Percentiles rank a stretch among this genome's conserved stretches.
Evolutionary conservation across 2,329 filamentous ascomycete species (phyloP).

Genomic region (Sclerotinia minor): DNA sequence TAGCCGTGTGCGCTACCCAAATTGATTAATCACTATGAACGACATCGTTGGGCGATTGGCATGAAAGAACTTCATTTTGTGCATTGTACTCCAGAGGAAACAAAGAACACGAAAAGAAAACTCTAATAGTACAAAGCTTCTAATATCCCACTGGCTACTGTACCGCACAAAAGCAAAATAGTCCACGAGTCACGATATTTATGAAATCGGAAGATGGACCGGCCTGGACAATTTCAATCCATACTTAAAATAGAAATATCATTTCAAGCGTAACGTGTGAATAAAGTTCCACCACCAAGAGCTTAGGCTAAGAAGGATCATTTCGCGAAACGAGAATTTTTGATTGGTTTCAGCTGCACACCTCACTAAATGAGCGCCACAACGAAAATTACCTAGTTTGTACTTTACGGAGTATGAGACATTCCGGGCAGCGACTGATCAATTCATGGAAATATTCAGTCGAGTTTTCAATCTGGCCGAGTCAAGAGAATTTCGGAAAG

Average conservation of each 20-base stretch:
- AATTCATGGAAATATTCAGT: not conserved
- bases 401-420: not conserved
- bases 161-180: not conserved
- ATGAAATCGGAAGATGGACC: not conserved
- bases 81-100: not conserved
- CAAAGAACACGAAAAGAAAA: not conserved
- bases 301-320: not conserved
- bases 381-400: not conserved
- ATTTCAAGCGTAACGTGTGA: not conserved
- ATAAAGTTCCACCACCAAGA: slow-evolving; percentile 4
- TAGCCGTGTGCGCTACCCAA: not conserved
- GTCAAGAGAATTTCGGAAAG: not conserved
- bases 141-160: slow-evolving; percentile 3
- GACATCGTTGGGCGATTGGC: not conserved
- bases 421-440: not conserved
- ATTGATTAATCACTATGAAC: not conserved
- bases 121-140: not conserved
- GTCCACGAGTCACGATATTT: not conserved
- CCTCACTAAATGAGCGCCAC: slow-evolving; percentile 5
- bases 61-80: not conserved
- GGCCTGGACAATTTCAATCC: not conserved
- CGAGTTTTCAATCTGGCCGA: not conserved
- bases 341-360: slow-evolving; percentile 21
- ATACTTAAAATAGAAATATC: not conserved
- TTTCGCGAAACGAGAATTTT: not conserved